Evolutionary conservation across 805 yeast genomes (phyloP), one percentile per base, ranked within the genome.

Genomic region (Metschnikowia orientalis): DNA sequence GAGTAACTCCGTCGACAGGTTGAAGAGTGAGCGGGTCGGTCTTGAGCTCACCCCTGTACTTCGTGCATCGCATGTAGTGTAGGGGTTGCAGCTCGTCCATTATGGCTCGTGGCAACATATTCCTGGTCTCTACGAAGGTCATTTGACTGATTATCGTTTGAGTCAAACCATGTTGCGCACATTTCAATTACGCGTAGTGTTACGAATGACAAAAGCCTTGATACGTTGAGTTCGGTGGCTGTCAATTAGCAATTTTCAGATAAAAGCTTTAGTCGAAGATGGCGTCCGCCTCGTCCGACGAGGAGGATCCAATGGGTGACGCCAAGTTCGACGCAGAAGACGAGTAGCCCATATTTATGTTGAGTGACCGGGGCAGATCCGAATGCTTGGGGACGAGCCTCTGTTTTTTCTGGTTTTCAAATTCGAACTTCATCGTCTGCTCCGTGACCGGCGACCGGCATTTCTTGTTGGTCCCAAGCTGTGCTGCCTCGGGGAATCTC

Each of bases 141-240:
- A 71, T 55, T 75, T 67, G 92, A 79, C 94, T 78, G 54, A 72
- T 90, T 77, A 80, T 81, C 95, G 92, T 79, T 86, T 85, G 96
- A 90, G 97, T 88, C 85, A 85, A 89, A 89, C 97, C 97, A 89
- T 90, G 95, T 87, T 79, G 97, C 95, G 69, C 60, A 90, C 97
- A 90, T 40, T 32, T 26, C 25, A n/a, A n/a, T n/a, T n/a, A n/a
- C n/a, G n/a, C 17, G 32, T 22, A 29, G 26, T 22, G 11, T 10
- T n/a, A n/a, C n/a, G n/a, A n/a, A n/a, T n/a, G n/a, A n/a, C n/a
- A n/a, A n/a, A n/a, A n/a, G n/a, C n/a, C n/a, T n/a, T n/a, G n/a
- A n/a, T n/a, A n/a, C n/a, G n/a, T n/a, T n/a, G n/a, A n/a, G n/a
- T n/a, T n/a, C n/a, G n/a, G n/a, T n/a, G n/a, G n/a, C n/a, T n/a